Conservation (phyloP, 2,329 filamentous ascomycete genomes). For the Drechslerella coelobrocha region DNA sequence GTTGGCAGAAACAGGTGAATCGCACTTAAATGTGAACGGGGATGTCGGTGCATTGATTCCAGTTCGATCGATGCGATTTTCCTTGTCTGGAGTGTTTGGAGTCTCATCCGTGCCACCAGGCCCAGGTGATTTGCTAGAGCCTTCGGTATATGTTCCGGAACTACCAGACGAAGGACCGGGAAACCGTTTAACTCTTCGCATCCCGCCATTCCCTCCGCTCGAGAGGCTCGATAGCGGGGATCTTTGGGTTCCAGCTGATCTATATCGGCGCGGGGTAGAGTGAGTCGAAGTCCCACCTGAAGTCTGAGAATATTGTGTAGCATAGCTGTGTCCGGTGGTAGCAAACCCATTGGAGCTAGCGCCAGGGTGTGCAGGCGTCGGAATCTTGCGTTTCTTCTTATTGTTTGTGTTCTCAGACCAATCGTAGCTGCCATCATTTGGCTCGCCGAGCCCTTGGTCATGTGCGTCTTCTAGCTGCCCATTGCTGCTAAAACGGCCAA, state of each 20-base stretch:
- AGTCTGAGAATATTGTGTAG: slow-evolving; percentile 37
- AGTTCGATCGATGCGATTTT: slow-evolving; percentile 35
- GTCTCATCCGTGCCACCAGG: slow-evolving; percentile 27
- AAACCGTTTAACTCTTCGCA: slow-evolving; percentile 38
- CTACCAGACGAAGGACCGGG: slow-evolving; percentile 24
- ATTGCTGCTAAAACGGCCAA: slow-evolving; percentile 53
- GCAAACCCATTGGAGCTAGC: slow-evolving; percentile 52
- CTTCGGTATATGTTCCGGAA: slow-evolving; percentile 26
- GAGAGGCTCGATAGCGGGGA: slow-evolving; percentile 53
- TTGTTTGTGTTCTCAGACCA: slow-evolving; percentile 99
- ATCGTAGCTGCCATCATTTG: slow-evolving; percentile 84
- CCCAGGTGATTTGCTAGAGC: slow-evolving; percentile 24
- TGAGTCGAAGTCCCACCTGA: slow-evolving; percentile 51
- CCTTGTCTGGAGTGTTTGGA: slow-evolving; percentile 46
- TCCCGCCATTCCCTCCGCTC: slow-evolving; percentile 27
- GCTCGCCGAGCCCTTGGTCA: slow-evolving; percentile 37
- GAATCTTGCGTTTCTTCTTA: slow-evolving; percentile 99
- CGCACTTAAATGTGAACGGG: slow-evolving; percentile 96
- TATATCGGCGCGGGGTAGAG: slow-evolving; percentile 53
- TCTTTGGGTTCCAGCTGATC: slow-evolving; percentile 52
- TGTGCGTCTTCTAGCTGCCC: slow-evolving; percentile 51
- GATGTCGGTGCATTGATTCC: slow-evolving; percentile 59
- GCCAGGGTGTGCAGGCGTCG: slow-evolving; percentile 76
- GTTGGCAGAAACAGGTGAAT: slow-evolving; percentile 65
- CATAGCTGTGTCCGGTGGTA: slow-evolving; percentile 40